Base-by-base conservation (phyloP, 129 eudicot genomes). In the Helianthus annuus region DNA sequence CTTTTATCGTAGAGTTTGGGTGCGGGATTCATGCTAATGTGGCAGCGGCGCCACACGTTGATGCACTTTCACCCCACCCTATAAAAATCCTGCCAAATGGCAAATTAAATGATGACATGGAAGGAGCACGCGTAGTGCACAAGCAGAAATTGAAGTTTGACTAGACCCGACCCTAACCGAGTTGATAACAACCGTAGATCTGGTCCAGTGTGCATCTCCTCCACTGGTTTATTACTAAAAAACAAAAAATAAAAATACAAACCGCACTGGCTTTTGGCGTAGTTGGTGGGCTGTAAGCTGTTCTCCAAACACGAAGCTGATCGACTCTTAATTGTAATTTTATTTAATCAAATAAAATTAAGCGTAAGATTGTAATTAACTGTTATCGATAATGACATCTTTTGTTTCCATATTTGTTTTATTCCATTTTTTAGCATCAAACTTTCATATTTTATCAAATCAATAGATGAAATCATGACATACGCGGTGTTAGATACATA, bases 241-340 rank as follows among this genome's bases (percentile, higher is more conserved):
- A 17, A 29, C 13, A 68, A 48, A 19, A 13, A 5, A 13, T 15
- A 17, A 3, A 45, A 66, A 44, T 2, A 69, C 53, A 7, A n/a
- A 7, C 8, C n/a, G 48, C 10, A 51, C 10, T 66, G 16, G n/a
- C n/a, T n/a, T n/a, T n/a, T n/a, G n/a, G 49, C 44, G 6, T 32
- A 69, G 73, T 52, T 69, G 73, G 73, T 69, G 73, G 32, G 61
- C 48, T 68, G 73, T 69, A 62, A n/a, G 61, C 48, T 68, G 73
- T 68, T 49, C 61, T 69, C 58, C 48, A 32, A 51, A 66, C 56
- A 5, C 16, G 17, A 45, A 69, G 61, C 48, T 17, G n/a, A 4
- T 52, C 62, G 62, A 32, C 36, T 51, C 48, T n/a, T n/a, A n/a
- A n/a, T n/a, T n/a, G n/a, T n/a, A n/a, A n/a, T n/a, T n/a, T n/a